These are phyloP conservation scores for Diphasiastrum complanatum DNA, from an alignment of 83 land plant species.

Conservation along the genomic window DNA sequence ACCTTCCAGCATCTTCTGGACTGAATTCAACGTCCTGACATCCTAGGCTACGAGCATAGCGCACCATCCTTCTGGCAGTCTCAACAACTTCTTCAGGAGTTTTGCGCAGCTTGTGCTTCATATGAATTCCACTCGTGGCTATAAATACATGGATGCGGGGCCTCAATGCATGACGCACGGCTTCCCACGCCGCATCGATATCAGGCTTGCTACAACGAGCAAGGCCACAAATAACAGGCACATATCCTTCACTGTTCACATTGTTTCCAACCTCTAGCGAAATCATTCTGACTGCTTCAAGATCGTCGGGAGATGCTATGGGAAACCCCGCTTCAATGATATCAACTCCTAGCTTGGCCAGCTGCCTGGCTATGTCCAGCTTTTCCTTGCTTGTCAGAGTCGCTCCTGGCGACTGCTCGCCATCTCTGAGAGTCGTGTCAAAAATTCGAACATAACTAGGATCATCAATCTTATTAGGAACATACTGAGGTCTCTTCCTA, in stretches of 20 bases:
- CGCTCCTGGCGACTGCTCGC: slow-evolving; percentile 97
- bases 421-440: slow-evolving; percentile 94
- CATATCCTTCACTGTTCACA: slow-evolving; percentile 59
- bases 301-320: slow-evolving; percentile 72
- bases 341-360: slow-evolving; percentile 79
- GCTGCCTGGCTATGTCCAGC: slow-evolving; percentile 74
- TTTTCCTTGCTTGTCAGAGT: slow-evolving; percentile 84
- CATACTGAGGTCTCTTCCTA: slow-evolving; percentile 24
- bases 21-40: slow-evolving; percentile 91
- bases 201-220: slow-evolving; percentile 80
- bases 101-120: slow-evolving; percentile 78
- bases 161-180: slow-evolving; percentile 54
- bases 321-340: slow-evolving; percentile 98
- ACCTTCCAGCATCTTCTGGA: slow-evolving; percentile 98
- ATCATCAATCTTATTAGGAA: slow-evolving; percentile 58
- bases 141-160: slow-evolving; percentile 87
- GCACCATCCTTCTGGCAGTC: slow-evolving; percentile 82
- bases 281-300: slow-evolving; percentile 65
- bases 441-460: slow-evolving; percentile 86
- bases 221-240: slow-evolving; percentile 97
- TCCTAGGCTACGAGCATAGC: slow-evolving; percentile 74
- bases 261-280: slow-evolving; percentile 82
- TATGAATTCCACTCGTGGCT: slow-evolving; percentile 87
- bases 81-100: slow-evolving; percentile 64
- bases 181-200: slow-evolving; percentile 93